Base-by-base conservation (phyloP, 768 basidiomycete species). In the Rhizopogon roseolus region DNA sequence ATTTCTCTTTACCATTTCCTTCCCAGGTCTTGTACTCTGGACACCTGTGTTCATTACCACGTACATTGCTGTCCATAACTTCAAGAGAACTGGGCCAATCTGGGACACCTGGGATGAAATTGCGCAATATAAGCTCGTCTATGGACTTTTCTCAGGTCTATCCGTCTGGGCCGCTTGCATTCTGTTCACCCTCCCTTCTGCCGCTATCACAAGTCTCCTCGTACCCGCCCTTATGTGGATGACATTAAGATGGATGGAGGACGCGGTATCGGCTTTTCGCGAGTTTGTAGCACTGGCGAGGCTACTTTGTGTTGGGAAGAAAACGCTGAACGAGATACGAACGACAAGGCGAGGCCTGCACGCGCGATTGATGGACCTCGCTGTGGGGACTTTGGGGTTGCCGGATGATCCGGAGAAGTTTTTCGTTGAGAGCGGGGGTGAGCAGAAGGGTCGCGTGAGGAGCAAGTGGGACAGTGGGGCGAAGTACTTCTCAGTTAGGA, bases 81-180 rank as follows among this genome's bases (percentile, higher is more conserved):
- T 89, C 76, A 90, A 88, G 70, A 86, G 84, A 70, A 85, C 80
- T 0, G 91, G 91, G 0, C 90, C 90, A 1, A 78, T 88, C 37
- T 88, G 86, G 73, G 88, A 93, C 63, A 92, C 89, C 0, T 92
- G 83, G 79, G 92, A 93, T 62, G 91, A 93, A 66, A 90, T 93
- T 57, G 89, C 91, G 10, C 89, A 93, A 64, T 89, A 90, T 69
- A 93, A 93, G 66, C 83, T 93, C 50, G 81, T 86, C 19, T 91
- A 90, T 61, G 93, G 93, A 9, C 77, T 94, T 34, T 61, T 84
- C 8, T 85, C 90, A 0, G 90, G 90, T 1, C 55, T 88, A 4
- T 71, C 77, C 50, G 88, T 92, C 29, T 92, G 89, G 82, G 50
- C 76, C 34, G 55, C 66, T 16, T 69, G 79, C 11, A 70, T 83